These are phyloP conservation scores for Leucosporidium yakuticum DNA, from an alignment of 768 basidiomycete genomes.

Conservation along the genomic window DNA sequence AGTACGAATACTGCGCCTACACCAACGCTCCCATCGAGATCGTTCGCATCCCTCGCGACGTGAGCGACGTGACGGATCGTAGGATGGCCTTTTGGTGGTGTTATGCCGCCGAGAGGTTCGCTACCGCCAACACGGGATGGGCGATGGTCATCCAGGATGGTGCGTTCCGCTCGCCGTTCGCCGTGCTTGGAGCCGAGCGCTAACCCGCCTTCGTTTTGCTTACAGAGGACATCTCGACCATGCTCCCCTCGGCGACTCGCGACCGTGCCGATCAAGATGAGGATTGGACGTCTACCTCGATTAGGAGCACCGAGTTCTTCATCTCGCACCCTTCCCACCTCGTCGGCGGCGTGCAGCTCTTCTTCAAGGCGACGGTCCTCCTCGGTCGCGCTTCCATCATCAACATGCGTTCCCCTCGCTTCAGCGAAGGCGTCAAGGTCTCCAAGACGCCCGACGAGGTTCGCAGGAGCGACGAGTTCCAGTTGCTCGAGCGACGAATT, in stretches of 20 bases:
- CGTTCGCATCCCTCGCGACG: too few relatives aligned
- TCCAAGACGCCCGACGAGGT: background rate
- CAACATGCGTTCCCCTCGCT: too few relatives aligned
- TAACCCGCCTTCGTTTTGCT: too few relatives aligned
- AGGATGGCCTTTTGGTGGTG: constrained; percentile 23
- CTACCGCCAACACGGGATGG: constrained; percentile 32
- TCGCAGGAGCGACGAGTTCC: constrained; percentile 29
- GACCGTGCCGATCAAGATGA: background rate
- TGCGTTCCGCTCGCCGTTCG: background rate
- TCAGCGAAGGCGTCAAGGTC: too few relatives aligned
- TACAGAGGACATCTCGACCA: too few relatives aligned
- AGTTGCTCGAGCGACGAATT: constrained; percentile 24
- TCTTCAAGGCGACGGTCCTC: constrained; percentile 17
- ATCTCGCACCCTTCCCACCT: constrained; percentile 21
- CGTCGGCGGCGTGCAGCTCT: constrained; percentile 16
- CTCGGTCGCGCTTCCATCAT: constrained; percentile 8
- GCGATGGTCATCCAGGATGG: constrained; percentile 18
- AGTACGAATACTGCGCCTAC: too few relatives aligned
- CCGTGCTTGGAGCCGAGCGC: too few relatives aligned
- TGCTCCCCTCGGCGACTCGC: too few relatives aligned
- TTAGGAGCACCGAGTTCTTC: constrained; percentile 6
- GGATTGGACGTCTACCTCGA: background rate
- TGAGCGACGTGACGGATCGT: constrained; percentile 8
- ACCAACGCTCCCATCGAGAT: too few relatives aligned
- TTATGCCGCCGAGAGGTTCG: constrained; percentile 27